Evolutionary conservation across 2,329 filamentous ascomycete species (phyloP), one percentile per base, ranked within the genome.

Genomic region (Calonectria crousiana): DNA sequence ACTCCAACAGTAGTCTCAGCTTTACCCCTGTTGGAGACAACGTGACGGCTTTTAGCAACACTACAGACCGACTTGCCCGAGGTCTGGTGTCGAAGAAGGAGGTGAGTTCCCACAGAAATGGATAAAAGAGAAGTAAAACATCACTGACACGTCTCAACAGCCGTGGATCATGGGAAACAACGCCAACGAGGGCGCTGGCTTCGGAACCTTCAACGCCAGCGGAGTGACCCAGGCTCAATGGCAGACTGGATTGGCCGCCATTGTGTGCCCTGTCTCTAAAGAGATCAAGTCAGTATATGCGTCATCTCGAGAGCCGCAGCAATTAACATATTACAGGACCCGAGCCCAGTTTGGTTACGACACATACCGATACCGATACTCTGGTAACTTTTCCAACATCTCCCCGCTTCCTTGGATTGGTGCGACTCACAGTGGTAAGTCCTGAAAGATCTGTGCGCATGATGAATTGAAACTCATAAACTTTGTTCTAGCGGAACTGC

Each of bases 311-410:
- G 2, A 9, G 14, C 13, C 20, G 4, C 30, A 34, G 20, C 4
- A 5, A 10, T 26, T 76, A 53, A 74, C 6, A 34, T 26, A 9
- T 3, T n/a, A 14, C n/a, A 76, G 75, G 34, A 51, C 58, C 9
- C 73, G 75, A n/a, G 70, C 67, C 23, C 67, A 76, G 47, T 73
- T 67, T 49, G 75, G 70, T 2, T 75, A 73, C n/a, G 64, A 64
- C 10, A 86, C 85, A 0, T 86, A 86, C 72, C 82, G 85, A 26
- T 87, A 86, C 74, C 82, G 85, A 66, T 86, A 86, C 60, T 81
- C 82, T 9, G 85, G 85, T 6, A 86, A 86, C 71, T 87, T 84
- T 69, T 81, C 80, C 23, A 85, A 84, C 67, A 73, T 87, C 18
- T 84, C 83, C 9, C 84, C 85, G 32, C 81, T 83, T 32, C 65